These are phyloP conservation scores for Cladosporium colombiae DNA, from an alignment of 2,329 filamentous ascomycete genomes.

Conservation along the genomic window DNA sequence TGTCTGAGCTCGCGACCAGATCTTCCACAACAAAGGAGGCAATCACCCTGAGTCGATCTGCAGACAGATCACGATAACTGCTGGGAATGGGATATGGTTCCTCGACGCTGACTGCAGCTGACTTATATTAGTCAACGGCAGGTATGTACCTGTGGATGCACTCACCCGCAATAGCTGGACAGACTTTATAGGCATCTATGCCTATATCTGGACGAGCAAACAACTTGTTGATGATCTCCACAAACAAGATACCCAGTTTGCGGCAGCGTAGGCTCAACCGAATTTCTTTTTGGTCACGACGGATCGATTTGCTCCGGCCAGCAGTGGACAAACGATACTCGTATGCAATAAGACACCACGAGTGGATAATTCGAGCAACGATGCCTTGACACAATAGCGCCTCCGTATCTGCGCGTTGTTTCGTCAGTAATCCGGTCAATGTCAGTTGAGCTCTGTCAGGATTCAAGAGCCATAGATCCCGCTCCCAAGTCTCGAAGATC, in stretches of 20 bases:
- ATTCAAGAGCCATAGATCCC: neutral
- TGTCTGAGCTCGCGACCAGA: neutral
- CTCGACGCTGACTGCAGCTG: neutral
- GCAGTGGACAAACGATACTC: neutral
- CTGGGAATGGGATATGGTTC: neutral
- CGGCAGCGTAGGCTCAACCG: neutral
- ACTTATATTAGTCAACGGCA: neutral
- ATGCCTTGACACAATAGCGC: neutral
- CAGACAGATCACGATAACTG: neutral
- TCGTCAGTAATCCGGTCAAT: neutral
- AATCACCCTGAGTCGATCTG: neutral
- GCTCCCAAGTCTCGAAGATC: neutral
- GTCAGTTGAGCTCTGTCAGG: neutral
- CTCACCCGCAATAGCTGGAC: neutral
- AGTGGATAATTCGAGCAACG: neutral
- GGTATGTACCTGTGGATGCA: neutral
- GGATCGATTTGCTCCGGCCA: neutral
- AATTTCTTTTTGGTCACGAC: neutral
- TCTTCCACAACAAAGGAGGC: neutral
- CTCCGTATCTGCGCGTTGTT: neutral
- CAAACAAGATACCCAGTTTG: neutral
- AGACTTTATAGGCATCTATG: neutral
- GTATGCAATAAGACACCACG: neutral
- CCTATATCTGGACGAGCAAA: neutral
- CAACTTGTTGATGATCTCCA: neutral